These are phyloP conservation scores for Huntiella decipiens DNA, from an alignment of 2,329 filamentous ascomycete genomes.

Conservation along the genomic window DNA sequence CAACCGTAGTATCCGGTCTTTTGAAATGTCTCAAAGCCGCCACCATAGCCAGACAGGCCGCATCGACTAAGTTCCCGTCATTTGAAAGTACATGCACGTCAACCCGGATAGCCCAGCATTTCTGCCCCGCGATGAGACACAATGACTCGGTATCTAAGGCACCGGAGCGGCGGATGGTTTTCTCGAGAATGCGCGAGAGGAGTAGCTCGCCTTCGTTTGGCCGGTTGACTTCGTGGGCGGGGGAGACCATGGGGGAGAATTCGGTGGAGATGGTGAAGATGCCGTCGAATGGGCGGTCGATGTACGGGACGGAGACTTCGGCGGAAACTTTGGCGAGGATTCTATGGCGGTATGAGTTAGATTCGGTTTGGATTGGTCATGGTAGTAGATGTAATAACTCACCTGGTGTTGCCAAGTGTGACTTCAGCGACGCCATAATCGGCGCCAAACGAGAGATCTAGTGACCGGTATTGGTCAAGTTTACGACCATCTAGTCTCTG, in stretches of 20 bases:
- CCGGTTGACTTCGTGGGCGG: conserved; percentile 71
- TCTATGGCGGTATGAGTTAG: conserved; percentile 26
- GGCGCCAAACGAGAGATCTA: conserved; percentile 69
- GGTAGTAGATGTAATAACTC: conserved; percentile 12
- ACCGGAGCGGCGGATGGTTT: conserved; percentile 77
- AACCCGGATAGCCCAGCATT: conserved; percentile 79
- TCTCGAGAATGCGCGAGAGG: conserved; percentile 76
- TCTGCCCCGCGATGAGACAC: conserved; percentile 76
- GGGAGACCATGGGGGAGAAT: conserved; percentile 78
- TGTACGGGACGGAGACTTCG: conserved; percentile 67
- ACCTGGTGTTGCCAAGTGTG: conserved; percentile 79
- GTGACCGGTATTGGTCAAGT: conserved; percentile 58
- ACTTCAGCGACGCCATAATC: conserved; percentile 84
- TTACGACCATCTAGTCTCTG: conserved; percentile 68
- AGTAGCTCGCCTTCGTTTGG: conserved; percentile 71
- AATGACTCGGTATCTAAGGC: conserved; percentile 91
- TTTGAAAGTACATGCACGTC: conserved; percentile 84
- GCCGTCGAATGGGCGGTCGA: conserved; percentile 86
- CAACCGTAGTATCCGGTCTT: conserved; percentile 72
- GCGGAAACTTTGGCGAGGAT: conserved; percentile 72
- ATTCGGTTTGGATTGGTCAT: conserved; percentile 5
- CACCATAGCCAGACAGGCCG: conserved; percentile 69
- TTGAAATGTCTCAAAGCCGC: conserved; percentile 81
- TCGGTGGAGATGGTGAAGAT: conserved; percentile 86
- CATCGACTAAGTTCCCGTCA: conserved; percentile 79